Conservation (phyloP, 176 grass and related monocot species). For the Oryza nivara region DNA sequence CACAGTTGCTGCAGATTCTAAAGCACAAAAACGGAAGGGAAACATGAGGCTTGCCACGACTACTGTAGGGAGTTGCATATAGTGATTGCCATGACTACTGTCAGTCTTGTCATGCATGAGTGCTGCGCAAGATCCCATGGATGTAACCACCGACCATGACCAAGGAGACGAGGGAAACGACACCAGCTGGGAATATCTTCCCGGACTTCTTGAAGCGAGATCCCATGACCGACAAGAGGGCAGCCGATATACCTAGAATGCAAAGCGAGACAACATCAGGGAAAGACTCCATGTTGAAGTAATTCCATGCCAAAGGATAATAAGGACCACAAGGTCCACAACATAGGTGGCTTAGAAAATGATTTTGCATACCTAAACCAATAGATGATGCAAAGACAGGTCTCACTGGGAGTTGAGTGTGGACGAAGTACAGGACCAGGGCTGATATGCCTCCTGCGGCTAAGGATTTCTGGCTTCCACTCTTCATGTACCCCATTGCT, state of each 20-base stretch:
- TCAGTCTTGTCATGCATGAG: conserved; percentile 38
- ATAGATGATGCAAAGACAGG: conserved; percentile 67
- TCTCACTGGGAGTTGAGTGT: conserved; percentile 76
- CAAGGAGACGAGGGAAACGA: conserved; percentile 73
- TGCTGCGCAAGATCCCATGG: conserved; percentile 74
- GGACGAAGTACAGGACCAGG: conserved; percentile 58
- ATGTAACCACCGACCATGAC: conserved; percentile 81
- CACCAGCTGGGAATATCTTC: conserved; percentile 80
- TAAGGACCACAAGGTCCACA: conserved; percentile 4
- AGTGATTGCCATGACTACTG: neutral
- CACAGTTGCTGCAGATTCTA: conserved; percentile 8
- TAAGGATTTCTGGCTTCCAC: conserved; percentile 79
- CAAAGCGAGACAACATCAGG: conserved; percentile 2
- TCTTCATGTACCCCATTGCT: conserved; percentile 74
- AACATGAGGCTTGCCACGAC: neutral
- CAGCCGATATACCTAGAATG: conserved; percentile 60
- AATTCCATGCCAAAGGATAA: conserved; percentile 17
- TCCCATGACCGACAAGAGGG: conserved; percentile 71
- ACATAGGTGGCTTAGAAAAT: neutral
- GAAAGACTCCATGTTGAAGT: neutral
- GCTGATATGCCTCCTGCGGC: conserved; percentile 77
- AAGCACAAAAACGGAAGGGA: neutral
- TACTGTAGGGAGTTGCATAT: neutral
- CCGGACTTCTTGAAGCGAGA: conserved; percentile 84
- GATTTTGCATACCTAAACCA: conserved; percentile 57